phyloP scores from a whole-genome alignment of 495 filamentous ascomycete genomes.

The Trichoderma erinaceum region DNA sequence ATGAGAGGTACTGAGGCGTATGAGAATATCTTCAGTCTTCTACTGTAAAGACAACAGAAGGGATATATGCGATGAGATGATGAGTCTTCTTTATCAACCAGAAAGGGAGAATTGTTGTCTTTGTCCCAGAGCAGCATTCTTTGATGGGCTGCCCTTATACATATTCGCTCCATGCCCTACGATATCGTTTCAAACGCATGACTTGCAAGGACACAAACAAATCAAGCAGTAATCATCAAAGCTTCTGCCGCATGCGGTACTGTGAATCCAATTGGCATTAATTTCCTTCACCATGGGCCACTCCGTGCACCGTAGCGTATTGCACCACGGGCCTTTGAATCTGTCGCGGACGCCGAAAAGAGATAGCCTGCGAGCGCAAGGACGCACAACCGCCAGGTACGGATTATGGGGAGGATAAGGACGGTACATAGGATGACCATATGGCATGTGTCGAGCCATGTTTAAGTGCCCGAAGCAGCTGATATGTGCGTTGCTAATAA shows the following conservation, averaged over 20 bases:
- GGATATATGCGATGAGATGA: no score
- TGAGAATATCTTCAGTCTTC: no score
- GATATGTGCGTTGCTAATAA: background rate
- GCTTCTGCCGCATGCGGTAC: constrained; percentile 24
- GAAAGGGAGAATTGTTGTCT: background rate
- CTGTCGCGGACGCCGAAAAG: background rate
- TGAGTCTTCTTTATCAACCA: background rate
- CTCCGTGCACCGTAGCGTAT: background rate
- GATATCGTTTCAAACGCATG: background rate
- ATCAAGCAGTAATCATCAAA: background rate
- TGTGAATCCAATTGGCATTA: background rate
- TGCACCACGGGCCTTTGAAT: background rate
- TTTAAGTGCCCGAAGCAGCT: background rate
- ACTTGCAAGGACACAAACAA: constrained; percentile 9
- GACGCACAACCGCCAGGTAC: background rate
- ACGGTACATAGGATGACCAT: background rate
- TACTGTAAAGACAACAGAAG: no score
- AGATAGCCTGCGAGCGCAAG: background rate
- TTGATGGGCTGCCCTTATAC: background rate
- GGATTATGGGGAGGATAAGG: background rate
- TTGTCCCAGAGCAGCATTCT: background rate
- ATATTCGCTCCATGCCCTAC: background rate
- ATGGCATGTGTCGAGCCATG: background rate
- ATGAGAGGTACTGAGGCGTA: no score
- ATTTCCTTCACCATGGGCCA: background rate